Conservation (phyloP, 2,329 filamentous ascomycete species). For the Hypoxylon sp. region DNA sequence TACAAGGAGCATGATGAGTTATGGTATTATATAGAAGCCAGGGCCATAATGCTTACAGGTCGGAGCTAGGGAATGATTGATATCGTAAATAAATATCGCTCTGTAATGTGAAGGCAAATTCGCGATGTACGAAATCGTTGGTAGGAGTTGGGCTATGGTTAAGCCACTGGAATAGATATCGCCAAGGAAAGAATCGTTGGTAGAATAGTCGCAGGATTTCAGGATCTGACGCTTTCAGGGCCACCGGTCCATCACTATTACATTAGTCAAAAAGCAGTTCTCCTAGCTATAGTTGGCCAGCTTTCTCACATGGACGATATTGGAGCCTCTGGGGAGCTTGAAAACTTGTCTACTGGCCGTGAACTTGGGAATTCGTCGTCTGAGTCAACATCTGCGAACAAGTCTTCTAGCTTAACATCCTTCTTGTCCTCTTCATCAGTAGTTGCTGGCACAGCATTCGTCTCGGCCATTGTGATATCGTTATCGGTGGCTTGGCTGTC, state of each 20-base stretch:
- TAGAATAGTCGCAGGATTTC: conserved; percentile 95
- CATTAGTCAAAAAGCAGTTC: conserved; percentile 39
- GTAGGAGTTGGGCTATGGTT: conserved; percentile 91
- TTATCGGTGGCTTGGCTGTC: conserved; percentile 52
- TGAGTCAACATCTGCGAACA: conserved; percentile 72
- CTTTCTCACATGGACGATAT: conserved; percentile 61
- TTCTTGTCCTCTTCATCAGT: conserved; percentile 55
- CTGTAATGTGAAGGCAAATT: conserved; percentile 95
- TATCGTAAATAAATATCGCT: conserved; percentile 95
- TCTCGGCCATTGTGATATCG: conserved; percentile 61
- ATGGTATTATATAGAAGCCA: neutral
- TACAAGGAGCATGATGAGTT: conserved; percentile 51
- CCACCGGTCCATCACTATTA: conserved; percentile 54
- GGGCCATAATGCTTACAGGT: conserved; percentile 60
- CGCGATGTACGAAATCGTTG: conserved; percentile 90
- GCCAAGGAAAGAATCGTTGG: conserved; percentile 94
- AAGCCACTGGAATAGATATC: conserved; percentile 96
- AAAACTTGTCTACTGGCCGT: conserved; percentile 56
- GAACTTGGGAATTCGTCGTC: conserved; percentile 74
- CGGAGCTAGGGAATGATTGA: conserved; percentile 74
- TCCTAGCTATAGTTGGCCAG: neutral
- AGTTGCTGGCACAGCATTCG: conserved; percentile 42
- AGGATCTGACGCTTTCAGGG: conserved; percentile 74
- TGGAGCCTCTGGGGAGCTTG: conserved; percentile 61
- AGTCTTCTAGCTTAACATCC: conserved; percentile 69